Base-by-base conservation (phyloP, 2,329 filamentous ascomycete species). In the Exophiala alcalophila region DNA sequence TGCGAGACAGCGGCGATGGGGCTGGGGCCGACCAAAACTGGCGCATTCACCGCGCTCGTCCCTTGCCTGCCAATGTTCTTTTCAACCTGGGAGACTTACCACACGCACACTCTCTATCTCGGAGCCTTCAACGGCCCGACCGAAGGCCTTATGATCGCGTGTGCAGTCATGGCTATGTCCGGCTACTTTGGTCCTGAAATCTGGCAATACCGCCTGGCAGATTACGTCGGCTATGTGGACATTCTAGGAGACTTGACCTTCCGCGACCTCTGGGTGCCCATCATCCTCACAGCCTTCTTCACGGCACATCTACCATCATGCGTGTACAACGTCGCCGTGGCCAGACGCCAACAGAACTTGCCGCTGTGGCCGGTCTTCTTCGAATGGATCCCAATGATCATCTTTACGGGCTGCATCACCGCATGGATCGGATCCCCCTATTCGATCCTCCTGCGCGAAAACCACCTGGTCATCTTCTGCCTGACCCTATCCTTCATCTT, bases 71-170 rank as follows among this genome's bases (percentile, higher is more conserved):
- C 92, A 47, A 98, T 98, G 92, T 98, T 95, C 74, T 96, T 98
- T 70, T 96, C 91, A 3, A 98, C 92, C 2, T 98, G 92, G 92
- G 92, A 98, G 69, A 98, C 92, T 1, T 98, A 96, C 65, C 92
- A 98, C 68, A 96, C 92, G 4, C 92, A 98, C 65, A 97, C 92
- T 0, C 73, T 98, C 4, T 98, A 95, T 65, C 80, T 98, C 9
- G 92, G 92, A 41, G 88, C 91, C 63, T 85, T 98, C 77, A 98
- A 98, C 64, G 92, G 92, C 1, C 92, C 92, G 2, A 98, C 92
- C 59, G 92, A 98, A 71, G 92, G 92, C 14, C 73, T 98, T 23
- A 81, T 97, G 38, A 83, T 98, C 52, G 92, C 90, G 18, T 90
- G 87, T 61, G 67, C 71, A 37, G 78, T 96, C 60, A 97, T 97